Conservation (phyloP, 768 basidiomycete genomes). For the Termitomyces sp. region DNA sequence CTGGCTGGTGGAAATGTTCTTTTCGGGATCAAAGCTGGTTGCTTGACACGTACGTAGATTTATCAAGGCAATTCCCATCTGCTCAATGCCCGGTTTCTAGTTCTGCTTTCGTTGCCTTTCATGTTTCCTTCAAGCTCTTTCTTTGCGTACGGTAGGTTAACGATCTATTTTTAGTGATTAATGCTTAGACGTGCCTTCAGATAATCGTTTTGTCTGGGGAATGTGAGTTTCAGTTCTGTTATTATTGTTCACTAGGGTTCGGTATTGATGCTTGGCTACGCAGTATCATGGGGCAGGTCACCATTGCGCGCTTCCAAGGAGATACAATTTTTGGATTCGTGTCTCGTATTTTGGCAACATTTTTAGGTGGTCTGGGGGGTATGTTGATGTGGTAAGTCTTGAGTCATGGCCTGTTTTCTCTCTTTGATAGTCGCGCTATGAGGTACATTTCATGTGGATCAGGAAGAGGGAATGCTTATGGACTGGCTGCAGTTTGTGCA, state of each 20-base stretch:
- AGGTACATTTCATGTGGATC: constrained; percentile 71
- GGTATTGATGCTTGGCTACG: background rate
- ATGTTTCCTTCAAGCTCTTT: constrained; percentile 47
- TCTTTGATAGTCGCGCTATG: background rate
- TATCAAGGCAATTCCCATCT: background rate
- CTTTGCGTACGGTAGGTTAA: constrained; percentile 53
- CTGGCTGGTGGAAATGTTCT: constrained; percentile 56
- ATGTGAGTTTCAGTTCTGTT: constrained; percentile 35
- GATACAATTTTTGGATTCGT: constrained; percentile 68
- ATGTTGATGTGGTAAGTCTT: constrained; percentile 57
- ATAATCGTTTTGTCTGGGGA: constrained; percentile 65
- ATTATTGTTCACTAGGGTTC: background rate
- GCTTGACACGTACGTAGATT: constrained; percentile 46
- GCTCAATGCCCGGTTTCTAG: constrained; percentile 21
- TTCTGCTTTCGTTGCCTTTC: constrained; percentile 55
- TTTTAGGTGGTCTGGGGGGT: constrained; percentile 59
- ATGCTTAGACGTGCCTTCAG: constrained; percentile 24
- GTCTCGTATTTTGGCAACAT: constrained; percentile 58
- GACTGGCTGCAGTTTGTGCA: constrained; percentile 61
- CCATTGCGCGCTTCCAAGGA: constrained; percentile 65
- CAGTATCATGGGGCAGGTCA: constrained; percentile 74
- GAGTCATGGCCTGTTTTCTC: background rate
- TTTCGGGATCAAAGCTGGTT: constrained; percentile 68
- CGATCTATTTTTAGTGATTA: background rate
- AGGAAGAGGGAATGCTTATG: constrained; percentile 58